These are phyloP conservation scores for Dissoconium aciculare DNA, from an alignment of 2,329 filamentous ascomycete genomes.

Conservation along the genomic window DNA sequence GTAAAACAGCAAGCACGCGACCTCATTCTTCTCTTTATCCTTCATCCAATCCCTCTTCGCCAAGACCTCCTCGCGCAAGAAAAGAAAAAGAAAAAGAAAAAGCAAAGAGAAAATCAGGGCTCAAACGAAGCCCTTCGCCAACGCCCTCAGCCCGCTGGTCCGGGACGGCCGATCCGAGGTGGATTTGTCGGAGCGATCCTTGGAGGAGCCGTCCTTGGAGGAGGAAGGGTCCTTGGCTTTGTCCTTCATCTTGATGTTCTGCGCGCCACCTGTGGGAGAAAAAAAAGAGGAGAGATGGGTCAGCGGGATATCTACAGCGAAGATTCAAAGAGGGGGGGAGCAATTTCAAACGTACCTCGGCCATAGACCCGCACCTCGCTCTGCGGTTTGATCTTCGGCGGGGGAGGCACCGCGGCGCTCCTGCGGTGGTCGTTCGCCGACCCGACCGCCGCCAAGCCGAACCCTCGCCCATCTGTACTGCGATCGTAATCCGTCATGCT, in stretches of 20 bases:
- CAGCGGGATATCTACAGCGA: slow-evolving; percentile 10
- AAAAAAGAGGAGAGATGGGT: too few relatives aligned
- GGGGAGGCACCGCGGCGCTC: too few relatives aligned
- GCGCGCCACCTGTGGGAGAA: slow-evolving; percentile 35
- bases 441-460: too few relatives aligned
- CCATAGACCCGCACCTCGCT: slow-evolving; percentile 40
- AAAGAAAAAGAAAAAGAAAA: too few relatives aligned
- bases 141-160: neutral
- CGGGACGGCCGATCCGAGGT: neutral
- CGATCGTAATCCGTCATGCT: slow-evolving; percentile 18
- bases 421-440: too few relatives aligned
- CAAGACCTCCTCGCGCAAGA: too few relatives aligned
- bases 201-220: neutral
- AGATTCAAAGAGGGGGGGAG: neutral
- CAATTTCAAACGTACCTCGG: slow-evolving; percentile 33
- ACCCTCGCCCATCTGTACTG: too few relatives aligned
- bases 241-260: slow-evolving; percentile 38
- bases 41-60: too few relatives aligned
- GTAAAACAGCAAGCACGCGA: too few relatives aligned
- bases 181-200: neutral
- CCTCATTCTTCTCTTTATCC: too few relatives aligned
- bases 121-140: neutral
- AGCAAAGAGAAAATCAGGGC: too few relatives aligned
- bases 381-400: slow-evolving; percentile 33
- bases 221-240: slow-evolving; percentile 20